Conservation (phyloP, 1,284 basidiomycete species). For the Puccinia novopanici region DNA sequence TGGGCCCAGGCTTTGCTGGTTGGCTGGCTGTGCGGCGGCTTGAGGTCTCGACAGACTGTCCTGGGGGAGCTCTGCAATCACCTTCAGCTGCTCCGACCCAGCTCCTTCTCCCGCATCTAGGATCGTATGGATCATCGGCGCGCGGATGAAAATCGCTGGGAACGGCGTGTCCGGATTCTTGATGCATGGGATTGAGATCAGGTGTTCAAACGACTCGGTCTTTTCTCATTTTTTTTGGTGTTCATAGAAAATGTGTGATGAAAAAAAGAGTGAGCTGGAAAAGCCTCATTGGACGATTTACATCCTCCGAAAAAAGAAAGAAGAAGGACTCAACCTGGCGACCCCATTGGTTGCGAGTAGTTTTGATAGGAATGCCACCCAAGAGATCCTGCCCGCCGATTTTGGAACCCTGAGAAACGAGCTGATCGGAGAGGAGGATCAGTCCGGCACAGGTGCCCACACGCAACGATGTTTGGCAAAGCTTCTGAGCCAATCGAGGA, state of each 20-base stretch:
- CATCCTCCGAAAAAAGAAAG: too few species aligned
- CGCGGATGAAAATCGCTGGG: constrained; percentile 89
- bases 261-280: not conserved
- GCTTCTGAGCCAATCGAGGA: constrained; percentile 75
- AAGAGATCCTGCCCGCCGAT: constrained; percentile 84
- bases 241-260: too few species aligned
- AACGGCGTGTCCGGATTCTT: constrained; percentile 69
- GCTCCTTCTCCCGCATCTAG: constrained; percentile 12
- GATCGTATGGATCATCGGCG: constrained; percentile 67
- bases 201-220: constrained; percentile 87
- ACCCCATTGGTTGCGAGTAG: constrained; percentile 80
- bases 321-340: constrained; percentile 24
- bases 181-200: constrained; percentile 70
- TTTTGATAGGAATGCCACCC: constrained; percentile 76
- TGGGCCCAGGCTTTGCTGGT: constrained; percentile 60
- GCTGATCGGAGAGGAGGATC: constrained; percentile 75
- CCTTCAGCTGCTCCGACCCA: not conserved
- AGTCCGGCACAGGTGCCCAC: constrained; percentile 97
- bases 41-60: constrained; percentile 59
- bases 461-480: constrained; percentile 73
- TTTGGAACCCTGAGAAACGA: constrained; percentile 71
- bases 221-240: constrained; percentile 56
- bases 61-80: constrained; percentile 60
- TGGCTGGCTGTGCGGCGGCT: not conserved
- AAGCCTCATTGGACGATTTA: not conserved